Percentiles rank a stretch among this genome's conserved stretches.
phyloP scores from a whole-genome alignment of 371 early-diverging fungal species.

The Saksenaea oblongispora region DNA sequence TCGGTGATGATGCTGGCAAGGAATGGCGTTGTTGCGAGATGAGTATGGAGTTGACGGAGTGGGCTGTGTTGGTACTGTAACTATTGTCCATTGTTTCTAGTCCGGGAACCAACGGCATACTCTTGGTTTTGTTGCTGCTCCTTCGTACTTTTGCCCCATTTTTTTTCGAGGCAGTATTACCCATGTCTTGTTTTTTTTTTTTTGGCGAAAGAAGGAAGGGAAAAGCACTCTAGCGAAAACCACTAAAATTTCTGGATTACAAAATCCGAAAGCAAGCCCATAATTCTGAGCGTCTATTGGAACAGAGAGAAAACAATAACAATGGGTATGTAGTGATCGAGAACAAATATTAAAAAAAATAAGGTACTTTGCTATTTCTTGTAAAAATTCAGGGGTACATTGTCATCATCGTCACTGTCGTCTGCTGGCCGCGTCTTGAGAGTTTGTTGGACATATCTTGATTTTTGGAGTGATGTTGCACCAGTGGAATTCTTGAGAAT shows the following conservation, averaged over 20 bases:
- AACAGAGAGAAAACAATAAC: background rate
- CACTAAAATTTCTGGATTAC: conserved; percentile 2
- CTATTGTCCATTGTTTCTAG: conserved; percentile 22
- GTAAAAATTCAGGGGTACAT: conserved; percentile 1
- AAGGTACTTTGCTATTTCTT: background rate
- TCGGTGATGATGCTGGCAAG: background rate
- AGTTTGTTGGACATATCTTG: background rate
- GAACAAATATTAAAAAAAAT: background rate
- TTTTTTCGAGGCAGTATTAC: conserved; percentile 18
- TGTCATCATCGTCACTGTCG: conserved; percentile 3
- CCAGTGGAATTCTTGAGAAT: background rate
- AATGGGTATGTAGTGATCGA: background rate
- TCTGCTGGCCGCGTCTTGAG: background rate
- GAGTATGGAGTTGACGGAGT: conserved; percentile 34
- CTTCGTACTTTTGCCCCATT: conserved; percentile 10
- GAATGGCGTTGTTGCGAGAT: conserved; percentile 17
- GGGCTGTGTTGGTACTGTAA: conserved; percentile 28
- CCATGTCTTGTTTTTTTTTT: conserved; percentile 7
- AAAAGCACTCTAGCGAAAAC: background rate
- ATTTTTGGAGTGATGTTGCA: conserved; percentile 5
- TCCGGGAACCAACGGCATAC: conserved; percentile 7
- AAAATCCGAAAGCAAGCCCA: conserved; percentile 1
- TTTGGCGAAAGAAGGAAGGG: background rate
- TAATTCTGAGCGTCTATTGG: background rate
- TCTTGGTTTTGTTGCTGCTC: conserved; percentile 4